phyloP scores from a whole-genome alignment of 2,329 filamentous ascomycete species.

The Cladosporium halotolerans region DNA sequence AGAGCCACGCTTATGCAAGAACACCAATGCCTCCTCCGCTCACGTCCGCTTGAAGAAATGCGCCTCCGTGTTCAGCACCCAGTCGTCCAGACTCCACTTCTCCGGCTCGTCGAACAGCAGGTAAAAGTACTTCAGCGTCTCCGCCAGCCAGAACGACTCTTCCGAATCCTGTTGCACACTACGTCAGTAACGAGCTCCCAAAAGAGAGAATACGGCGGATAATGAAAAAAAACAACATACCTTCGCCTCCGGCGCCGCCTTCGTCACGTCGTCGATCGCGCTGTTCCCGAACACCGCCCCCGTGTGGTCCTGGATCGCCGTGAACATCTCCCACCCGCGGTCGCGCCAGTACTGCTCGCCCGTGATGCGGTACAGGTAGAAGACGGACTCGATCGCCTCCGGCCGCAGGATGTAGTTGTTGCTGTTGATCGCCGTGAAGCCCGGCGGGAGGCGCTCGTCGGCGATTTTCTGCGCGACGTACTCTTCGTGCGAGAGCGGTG shows the following conservation, averaged over 20 bases:
- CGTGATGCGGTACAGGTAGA: conserved; percentile 86
- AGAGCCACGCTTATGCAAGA: too few relatives aligned
- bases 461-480: conserved; percentile 30
- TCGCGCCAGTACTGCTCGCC: conserved; percentile 70
- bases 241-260: conserved; percentile 35
- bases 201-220: not conserved
- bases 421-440: conserved; percentile 34
- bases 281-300: conserved; percentile 61
- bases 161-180: not conserved
- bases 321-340: conserved; percentile 81
- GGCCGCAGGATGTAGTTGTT: conserved; percentile 47
- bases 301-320: conserved; percentile 61
- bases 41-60: conserved; percentile 38
- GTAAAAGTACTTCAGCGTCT: conserved; percentile 91
- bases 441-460: conserved; percentile 36
- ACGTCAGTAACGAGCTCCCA: not conserved
- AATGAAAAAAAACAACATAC: conserved; percentile 20
- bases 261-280: conserved; percentile 60
- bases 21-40: not conserved
- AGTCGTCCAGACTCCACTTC: conserved; percentile 62
- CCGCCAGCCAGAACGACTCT: conserved; percentile 48
- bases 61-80: conserved; percentile 55
- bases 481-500: conserved; percentile 25
- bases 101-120: conserved; percentile 66
- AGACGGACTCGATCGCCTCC: conserved; percentile 82